Conservation (phyloP, 1,284 basidiomycete species). For the Pterula multifida region DNA sequence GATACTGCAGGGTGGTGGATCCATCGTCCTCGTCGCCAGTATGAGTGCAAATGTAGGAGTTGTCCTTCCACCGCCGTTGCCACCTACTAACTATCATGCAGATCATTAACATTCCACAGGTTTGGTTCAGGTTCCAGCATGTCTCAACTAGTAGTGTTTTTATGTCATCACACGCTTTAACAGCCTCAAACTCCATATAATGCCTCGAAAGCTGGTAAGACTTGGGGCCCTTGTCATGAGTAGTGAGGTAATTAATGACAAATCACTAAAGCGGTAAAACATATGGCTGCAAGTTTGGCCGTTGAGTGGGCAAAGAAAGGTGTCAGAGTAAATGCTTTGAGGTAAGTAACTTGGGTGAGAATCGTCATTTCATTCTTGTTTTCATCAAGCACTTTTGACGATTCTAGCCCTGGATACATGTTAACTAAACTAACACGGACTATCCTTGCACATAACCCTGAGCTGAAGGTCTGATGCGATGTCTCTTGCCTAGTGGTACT, state of each 20-base stretch:
- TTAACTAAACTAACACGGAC: constrained; percentile 78
- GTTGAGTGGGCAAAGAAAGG: constrained; percentile 86
- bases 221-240: background rate
- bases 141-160: no score
- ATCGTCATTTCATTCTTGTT: background rate
- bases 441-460: constrained; percentile 60
- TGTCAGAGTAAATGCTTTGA: constrained; percentile 73
- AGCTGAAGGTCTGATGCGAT: constrained; percentile 43
- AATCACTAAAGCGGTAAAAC: constrained; percentile 55
- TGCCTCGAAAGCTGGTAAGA: constrained; percentile 76
- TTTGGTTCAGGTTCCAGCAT: no score
- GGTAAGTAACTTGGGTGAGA: constrained; percentile 24
- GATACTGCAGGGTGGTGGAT: constrained; percentile 67
- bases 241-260: constrained; percentile 3
- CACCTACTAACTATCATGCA: no score
- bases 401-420: constrained; percentile 75
- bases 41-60: constrained; percentile 86
- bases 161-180: no score
- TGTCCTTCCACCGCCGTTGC: no score
- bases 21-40: constrained; percentile 80
- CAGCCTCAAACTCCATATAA: constrained; percentile 94
- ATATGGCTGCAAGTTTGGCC: constrained; percentile 78
- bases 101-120: constrained; percentile 82
- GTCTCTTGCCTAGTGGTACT: constrained; percentile 4
- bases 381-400: constrained; percentile 3